Evolutionary conservation across 169 alveolate genomes (phyloP).

Genomic region (Plasmodium coatneyi): DNA sequence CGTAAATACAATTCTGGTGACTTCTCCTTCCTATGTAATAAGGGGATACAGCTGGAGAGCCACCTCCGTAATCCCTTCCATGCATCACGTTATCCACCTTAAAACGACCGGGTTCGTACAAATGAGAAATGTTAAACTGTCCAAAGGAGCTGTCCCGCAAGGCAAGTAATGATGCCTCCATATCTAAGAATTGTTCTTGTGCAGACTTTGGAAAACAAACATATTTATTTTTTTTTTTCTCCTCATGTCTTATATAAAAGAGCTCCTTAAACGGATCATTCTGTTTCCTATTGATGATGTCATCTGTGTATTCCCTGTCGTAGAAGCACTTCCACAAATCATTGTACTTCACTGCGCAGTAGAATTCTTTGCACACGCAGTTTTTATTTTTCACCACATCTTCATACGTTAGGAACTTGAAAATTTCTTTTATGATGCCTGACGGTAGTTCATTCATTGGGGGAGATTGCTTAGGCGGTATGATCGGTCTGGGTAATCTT

Average conservation of each 20-base stretch:
- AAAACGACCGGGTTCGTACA: background rate
- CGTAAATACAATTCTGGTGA: background rate
- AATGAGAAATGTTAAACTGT: slow-evolving; percentile 1
- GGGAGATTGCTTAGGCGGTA: background rate
- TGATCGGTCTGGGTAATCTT: background rate
- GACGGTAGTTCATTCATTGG: slow-evolving; percentile 35
- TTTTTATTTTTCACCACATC: slow-evolving; percentile 13
- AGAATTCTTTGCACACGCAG: slow-evolving; percentile 3
- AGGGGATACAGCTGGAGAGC: background rate
- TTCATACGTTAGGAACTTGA: slow-evolving; percentile 22
- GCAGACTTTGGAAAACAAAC: slow-evolving; percentile 29
- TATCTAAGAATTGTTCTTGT: slow-evolving; percentile 24
- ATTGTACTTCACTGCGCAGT: slow-evolving; percentile 17
- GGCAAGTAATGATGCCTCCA: slow-evolving; percentile 35
- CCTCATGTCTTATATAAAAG: slow-evolving; percentile 31
- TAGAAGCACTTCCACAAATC: slow-evolving; percentile 17
- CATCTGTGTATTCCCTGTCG: slow-evolving; percentile 13
- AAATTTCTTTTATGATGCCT: slow-evolving; percentile 26
- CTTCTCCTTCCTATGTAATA: background rate
- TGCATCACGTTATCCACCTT: background rate
- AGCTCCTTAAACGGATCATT: slow-evolving; percentile 32
- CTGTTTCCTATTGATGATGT: background rate
- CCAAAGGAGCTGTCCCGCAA: background rate
- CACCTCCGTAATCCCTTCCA: background rate
- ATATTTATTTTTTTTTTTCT: slow-evolving; percentile 22